A percentile compares a stretch with the other conserved stretches of the same genome.
Evolutionary conservation across 139 green algal genomes (phyloP).

Genomic region (Tetraselmis chui): DNA sequence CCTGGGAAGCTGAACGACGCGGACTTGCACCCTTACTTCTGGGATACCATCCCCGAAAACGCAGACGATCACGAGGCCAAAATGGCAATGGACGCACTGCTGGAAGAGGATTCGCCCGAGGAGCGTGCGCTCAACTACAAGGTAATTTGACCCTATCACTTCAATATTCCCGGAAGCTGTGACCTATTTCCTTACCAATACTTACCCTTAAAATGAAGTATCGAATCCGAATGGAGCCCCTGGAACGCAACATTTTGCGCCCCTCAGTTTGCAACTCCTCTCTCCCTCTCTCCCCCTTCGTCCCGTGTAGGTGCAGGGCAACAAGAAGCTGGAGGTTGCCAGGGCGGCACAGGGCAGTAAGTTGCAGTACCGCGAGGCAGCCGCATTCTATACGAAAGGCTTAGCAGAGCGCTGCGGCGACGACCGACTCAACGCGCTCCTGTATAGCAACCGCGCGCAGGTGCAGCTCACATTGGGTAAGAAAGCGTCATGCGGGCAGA

Average conservation of each 20-base stretch:
- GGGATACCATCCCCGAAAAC: conserved; percentile 61
- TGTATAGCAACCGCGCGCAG: conserved; percentile 72
- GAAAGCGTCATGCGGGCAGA: too few relatives aligned
- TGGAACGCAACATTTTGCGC: neutral
- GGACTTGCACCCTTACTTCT: conserved; percentile 49
- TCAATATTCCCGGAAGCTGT: too few relatives aligned
- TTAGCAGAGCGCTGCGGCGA: conserved; percentile 33
- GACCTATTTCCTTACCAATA: too few relatives aligned
- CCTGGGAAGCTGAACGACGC: conserved; percentile 6
- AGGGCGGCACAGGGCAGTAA: conserved; percentile 66
- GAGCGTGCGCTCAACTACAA: conserved; percentile 67
- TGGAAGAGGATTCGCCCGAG: conserved; percentile 59
- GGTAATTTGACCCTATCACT: too few relatives aligned
- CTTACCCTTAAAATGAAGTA: too few relatives aligned
- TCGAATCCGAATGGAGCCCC: neutral
- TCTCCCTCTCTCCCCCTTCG: neutral
- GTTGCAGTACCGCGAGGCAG: conserved; percentile 62
- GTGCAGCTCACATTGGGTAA: conserved; percentile 61
- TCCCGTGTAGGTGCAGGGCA: conserved; percentile 58
- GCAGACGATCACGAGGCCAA: conserved; percentile 47
- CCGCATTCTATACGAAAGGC: conserved; percentile 64
- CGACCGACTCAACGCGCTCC: conserved; percentile 28
- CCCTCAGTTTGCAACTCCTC: too few relatives aligned
- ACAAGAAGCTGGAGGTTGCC: conserved; percentile 59
- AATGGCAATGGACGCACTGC: conserved; percentile 56